Evolutionary conservation across 2,329 filamentous ascomycete species (phyloP), one percentile per base, ranked within the genome.

Genomic region (Graphiopsis chlorocephala): DNA sequence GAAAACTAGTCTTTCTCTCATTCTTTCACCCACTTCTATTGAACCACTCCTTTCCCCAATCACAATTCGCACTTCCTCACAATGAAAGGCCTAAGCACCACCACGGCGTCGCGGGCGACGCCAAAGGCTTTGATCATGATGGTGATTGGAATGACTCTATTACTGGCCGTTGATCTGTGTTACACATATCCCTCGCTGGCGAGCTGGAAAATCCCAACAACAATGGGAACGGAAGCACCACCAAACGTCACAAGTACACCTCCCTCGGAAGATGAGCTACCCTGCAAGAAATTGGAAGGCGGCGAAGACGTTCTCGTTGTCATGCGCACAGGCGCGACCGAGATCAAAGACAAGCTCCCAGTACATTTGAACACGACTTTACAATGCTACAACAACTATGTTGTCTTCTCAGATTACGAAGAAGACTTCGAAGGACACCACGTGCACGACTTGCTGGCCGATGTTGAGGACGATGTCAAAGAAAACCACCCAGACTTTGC

Each of bases 401-500:
- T 82, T 59, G 82, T 88, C 70, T 86, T 85, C 75, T 87, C 85
- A 66, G 86, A 88, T 72, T 83, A 83, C 62, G 80, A 81, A 28
- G 81, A 85, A 72, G 73, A 79, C 10, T 81, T 87, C 56, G 76
- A 80, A 12, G 84, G 84, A 31, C 62, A 71, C 38, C 60, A 72
- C 23, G 66, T 74, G 8, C 67, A 72, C 53, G 78, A 81, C 64
- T 78, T 76, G 17, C 72, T 80, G 15, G 72, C 70, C 47, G 67
- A 72, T 10, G 72, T 77, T 23, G 65, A 71, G 8, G 57, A 65
- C 2, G 68, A 74, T 4, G 72, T 78, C 57, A 72, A 75, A 31
- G 59, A 64, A 1, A 66, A 63, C 1, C 75, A 74, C 25, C 66
- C 68, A 3, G 77, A 79, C 56, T 74, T 80, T 64, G 69, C 72